Base-by-base conservation (phyloP, 192 early-diverging fungal species). In the Coemansia sp. region DNA sequence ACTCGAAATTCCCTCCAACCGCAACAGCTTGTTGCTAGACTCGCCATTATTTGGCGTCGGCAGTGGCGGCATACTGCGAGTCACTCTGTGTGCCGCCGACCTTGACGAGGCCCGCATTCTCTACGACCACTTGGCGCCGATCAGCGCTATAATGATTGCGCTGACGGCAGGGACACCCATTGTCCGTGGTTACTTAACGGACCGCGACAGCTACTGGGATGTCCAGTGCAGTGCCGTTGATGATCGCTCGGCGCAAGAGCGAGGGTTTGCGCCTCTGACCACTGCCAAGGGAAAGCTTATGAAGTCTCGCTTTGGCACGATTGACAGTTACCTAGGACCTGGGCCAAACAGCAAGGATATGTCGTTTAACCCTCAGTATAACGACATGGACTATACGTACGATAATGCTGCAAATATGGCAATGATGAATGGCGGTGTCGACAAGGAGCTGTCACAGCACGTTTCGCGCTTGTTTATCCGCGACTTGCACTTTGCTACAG, bases 1-100 rank as follows among this genome's bases (percentile, higher is more conserved):
- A 38, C 60, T 66, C 7, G 77, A 79, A 9, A 62, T 68, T 39
- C 72, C 75, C 4, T 63, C 75, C 25, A 67, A 60, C 48, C 64
- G 67, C 53, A 83, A 94, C 73, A 93, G 95, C 71, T 87, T 99
- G 53, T 92, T 97, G 75, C 88, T 99, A 89, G 97, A 98, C 72
- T 88, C 92, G 46, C 98, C 98, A 91, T 89, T 92, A 57, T 98
- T 98, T 87, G 96, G 97, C 25, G 97, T 98, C 88, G 96, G 96
- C 51, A 95, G 93, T 74, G 94, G 90, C 64, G 98, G 97, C 74
- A 72, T 78, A 19, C 81, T 99, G 53, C 94, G 98, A 63, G 91
- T 98, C 66, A 98, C 97, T 12, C 92, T 99, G 68, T 96, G 98
- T 78, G 96, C 95, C 10, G 93, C 91, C 73, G 92, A 92, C 67